These are phyloP conservation scores for Rhipidocladum racemiflorum DNA, from an alignment of 176 grass and related monocot genomes.

Conservation along the genomic window DNA sequence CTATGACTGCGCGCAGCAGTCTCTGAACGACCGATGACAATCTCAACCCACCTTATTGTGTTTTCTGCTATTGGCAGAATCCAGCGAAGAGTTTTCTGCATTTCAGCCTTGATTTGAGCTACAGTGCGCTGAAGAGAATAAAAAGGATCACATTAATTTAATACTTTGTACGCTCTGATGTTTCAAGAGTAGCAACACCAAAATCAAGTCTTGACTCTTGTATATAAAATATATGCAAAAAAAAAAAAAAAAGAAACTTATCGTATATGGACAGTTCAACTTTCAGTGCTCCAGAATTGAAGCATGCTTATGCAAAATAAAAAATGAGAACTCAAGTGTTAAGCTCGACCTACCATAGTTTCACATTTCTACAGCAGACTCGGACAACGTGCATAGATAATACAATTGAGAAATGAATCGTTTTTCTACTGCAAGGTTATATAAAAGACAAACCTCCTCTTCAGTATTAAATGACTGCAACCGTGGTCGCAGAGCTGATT, in stretches of 20 bases:
- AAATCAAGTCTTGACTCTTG: neutral
- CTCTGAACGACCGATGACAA: constrained; percentile 2
- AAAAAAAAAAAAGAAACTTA: too few species aligned
- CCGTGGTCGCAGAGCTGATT: constrained; percentile 58
- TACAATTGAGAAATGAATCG: neutral
- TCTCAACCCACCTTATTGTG: constrained; percentile 59
- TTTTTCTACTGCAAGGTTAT: neutral
- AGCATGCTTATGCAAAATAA: neutral
- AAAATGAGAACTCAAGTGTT: neutral
- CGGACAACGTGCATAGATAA: neutral
- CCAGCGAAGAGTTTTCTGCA: constrained; percentile 90
- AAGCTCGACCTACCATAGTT: neutral
- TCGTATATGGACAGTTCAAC: neutral
- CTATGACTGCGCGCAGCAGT: too few species aligned
- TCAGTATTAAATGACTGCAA: constrained; percentile 51
- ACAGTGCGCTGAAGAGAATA: constrained; percentile 52
- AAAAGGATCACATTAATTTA: neutral
- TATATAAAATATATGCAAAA: neutral
- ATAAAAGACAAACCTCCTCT: constrained; percentile 74
- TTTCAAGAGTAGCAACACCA: neutral
- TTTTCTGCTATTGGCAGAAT: constrained; percentile 84
- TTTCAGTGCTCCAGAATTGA: neutral
- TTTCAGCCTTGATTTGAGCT: constrained; percentile 84
- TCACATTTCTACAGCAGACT: neutral
- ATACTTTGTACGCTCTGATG: neutral